Percentiles rank a stretch among this genome's conserved stretches.
Evolutionary conservation across 768 basidiomycete genomes (phyloP).

Genomic region (Gelatoporia subvermispora): DNA sequence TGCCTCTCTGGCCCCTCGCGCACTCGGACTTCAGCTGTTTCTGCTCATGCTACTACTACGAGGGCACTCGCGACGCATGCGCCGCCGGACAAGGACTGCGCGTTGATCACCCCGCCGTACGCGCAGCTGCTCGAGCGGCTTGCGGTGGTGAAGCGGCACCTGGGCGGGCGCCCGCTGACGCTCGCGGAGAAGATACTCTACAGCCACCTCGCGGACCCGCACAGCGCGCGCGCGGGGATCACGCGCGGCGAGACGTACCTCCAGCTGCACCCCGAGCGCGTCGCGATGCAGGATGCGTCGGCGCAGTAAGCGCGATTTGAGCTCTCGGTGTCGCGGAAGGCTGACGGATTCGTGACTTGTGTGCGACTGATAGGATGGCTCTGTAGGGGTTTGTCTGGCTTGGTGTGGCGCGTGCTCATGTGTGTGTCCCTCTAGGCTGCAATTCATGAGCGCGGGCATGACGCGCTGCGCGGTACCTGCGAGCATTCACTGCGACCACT

Average conservation of each 20-base stretch:
- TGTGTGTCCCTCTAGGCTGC: slow-evolving; percentile 56
- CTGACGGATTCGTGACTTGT: slow-evolving; percentile 6
- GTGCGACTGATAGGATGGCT: slow-evolving; percentile 58
- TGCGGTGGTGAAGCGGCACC: slow-evolving; percentile 57
- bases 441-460: slow-evolving; percentile 97
- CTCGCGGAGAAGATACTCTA: slow-evolving; percentile 98
- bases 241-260: slow-evolving; percentile 86
- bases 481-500: slow-evolving; percentile 96
- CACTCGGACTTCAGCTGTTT: too few relatives aligned
- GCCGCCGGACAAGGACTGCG: slow-evolving; percentile 50
- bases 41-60: too few relatives aligned
- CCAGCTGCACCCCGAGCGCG: slow-evolving; percentile 86
- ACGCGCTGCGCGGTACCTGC: slow-evolving; percentile 78
- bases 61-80: slow-evolving; percentile 35
- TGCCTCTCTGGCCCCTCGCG: too few relatives aligned
- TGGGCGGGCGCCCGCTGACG: slow-evolving; percentile 75
- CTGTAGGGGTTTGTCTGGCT: slow-evolving; percentile 36
- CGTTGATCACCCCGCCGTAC: slow-evolving; percentile 85
- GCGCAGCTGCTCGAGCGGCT: slow-evolving; percentile 64
- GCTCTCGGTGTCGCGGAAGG: not conserved
- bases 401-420: not conserved
- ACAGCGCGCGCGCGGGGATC: slow-evolving; percentile 56
- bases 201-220: slow-evolving; percentile 81
- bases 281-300: slow-evolving; percentile 96
- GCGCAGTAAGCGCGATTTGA: slow-evolving; percentile 58